Conservation (phyloP, 352 stramenopile species). For the Pythium dissimile region DNA sequence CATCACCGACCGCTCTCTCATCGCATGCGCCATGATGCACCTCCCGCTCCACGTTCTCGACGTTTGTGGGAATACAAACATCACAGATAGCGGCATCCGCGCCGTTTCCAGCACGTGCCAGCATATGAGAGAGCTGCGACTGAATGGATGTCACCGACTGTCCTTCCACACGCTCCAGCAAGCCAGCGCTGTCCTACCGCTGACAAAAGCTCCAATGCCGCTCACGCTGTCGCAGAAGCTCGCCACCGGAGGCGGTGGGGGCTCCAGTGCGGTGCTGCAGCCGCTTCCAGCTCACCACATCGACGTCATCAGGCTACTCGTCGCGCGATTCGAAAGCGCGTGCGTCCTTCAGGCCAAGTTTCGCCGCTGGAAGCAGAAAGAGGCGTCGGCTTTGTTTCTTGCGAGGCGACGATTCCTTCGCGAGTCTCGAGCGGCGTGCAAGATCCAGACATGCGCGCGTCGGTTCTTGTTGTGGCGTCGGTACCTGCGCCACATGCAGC, state of each 20-base stretch:
- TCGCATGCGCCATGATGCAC: constrained; percentile 37
- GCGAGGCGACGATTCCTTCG: constrained; percentile 36
- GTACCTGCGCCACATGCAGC: constrained; percentile 38
- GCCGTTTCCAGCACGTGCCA: constrained; percentile 37
- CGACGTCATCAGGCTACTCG: constrained; percentile 29
- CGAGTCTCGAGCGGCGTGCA: constrained; percentile 35
- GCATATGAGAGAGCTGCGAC: constrained; percentile 43
- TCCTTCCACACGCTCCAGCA: constrained; percentile 32
- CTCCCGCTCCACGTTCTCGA: constrained; percentile 45
- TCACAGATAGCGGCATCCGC: constrained; percentile 49
- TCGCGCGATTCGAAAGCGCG: constrained; percentile 34
- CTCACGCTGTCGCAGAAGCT: constrained; percentile 39
- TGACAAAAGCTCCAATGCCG: constrained; percentile 29
- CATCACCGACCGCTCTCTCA: constrained; percentile 47
- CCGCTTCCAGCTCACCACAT: constrained; percentile 34
- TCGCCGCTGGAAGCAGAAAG: constrained; percentile 42
- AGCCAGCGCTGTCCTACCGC: constrained; percentile 37
- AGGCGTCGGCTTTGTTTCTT: constrained; percentile 36
- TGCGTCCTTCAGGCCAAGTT: constrained; percentile 39
- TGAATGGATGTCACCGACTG: constrained; percentile 65
- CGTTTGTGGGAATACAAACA: constrained; percentile 52
- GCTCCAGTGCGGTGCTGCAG: constrained; percentile 23
- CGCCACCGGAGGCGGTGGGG: constrained; percentile 36
- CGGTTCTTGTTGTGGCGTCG: constrained; percentile 46
- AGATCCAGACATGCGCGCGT: constrained; percentile 47